Base-by-base conservation (phyloP, 1,284 basidiomycete species). In the Tilletia walkeri region DNA sequence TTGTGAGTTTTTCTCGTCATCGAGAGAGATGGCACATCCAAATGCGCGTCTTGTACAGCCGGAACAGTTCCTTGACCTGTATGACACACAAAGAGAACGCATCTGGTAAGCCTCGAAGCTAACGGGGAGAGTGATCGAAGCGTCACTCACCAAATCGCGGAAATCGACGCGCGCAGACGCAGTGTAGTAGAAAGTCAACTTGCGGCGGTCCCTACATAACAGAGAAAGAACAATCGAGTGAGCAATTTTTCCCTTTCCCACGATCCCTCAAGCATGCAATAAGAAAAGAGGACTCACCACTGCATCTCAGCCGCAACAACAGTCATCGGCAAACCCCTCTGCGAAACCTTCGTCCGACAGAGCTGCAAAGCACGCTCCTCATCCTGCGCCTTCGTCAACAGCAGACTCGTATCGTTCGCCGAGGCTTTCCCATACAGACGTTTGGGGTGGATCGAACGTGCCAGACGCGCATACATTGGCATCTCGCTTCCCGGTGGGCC, bases 231-330 rank as follows among this genome's bases (percentile, higher is more conserved):
- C 2, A 61, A 36, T 1, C 4, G 20, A 16, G 56, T 61, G 18
- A 61, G 36, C 50, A 53, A 20, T 18, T 30, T n/a, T 3, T 2
- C 7, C n/a, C 50, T 14, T n/a, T n/a, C n/a, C 18, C 7, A 20
- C n/a, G 50, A 3, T 14, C n/a, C 50, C 50, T 18, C 50, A 20
- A 30, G 48, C 14, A 49, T 12, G 48, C 48, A 18, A 18, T 30
- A 45, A 45, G 41, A 45, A 34, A 38, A 16, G 16, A 20, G 6
- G 14, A 63, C 59, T 38, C 34, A 63, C 79, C 79, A 98, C 84
- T 99, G 95, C 86, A 95, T 97, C 85, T 98, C 95, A 41, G 94
- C 95, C 83, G 96, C 94, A 70, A 96, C 90, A 71, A 99, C 94
- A 85, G 95, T 92, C 95, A 99, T 99, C 18, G 94, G 94, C 80